Base-by-base conservation (phyloP, 2,329 filamentous ascomycete genomes). In the Cordyceps farinosa region DNA sequence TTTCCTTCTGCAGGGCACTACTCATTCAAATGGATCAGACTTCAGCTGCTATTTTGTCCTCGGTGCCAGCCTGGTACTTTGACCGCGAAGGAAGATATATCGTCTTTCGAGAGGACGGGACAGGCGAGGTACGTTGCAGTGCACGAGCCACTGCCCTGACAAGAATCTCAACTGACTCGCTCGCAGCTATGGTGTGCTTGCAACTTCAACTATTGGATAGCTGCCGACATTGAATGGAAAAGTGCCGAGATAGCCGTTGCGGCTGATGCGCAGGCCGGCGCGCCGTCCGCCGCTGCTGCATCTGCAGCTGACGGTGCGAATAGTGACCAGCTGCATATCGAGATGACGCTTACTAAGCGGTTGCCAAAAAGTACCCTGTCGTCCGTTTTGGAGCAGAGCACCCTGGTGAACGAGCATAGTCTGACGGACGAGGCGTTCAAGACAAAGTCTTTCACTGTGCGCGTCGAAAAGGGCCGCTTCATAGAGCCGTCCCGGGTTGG, bases 41-140 rank as follows among this genome's bases (percentile, higher is more conserved):
- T 40, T n/a, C 52, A 40, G 17, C 9, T 47, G 44, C 44, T 34
- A 51, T 51, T 17, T 3, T 51, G 48, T 51, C 27, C 17, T 51
- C 48, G 15, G 48, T 51, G 30, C 48, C 48, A n/a, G 48, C 48
- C 27, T 51, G 48, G 48, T 51, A 51, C 48, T 51, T 51, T 51
- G 48, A 51, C 17, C 15, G 29, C 27, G 48, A 51, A 34, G 48
- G 48, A 32, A 8, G 48, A 34, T 51, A 51, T 34, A 51, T 51
- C 48, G 8, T 51, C 48, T 51, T 51, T 34, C 48, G 48, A 17
- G 48, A 9, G 15, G 48, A 51, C 30, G 48, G 48, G 15, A 51
- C 48, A 30, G 48, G 48, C 29, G 48, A 51, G 48, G 48, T 51
- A 38, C 36, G 36, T 38, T 22, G 3, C 10, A 10, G 7, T 10